Evolutionary conservation across 1,139 yeast species (phyloP), one percentile per base, ranked within the genome.

Genomic region (Debaryomyces fabryi): DNA sequence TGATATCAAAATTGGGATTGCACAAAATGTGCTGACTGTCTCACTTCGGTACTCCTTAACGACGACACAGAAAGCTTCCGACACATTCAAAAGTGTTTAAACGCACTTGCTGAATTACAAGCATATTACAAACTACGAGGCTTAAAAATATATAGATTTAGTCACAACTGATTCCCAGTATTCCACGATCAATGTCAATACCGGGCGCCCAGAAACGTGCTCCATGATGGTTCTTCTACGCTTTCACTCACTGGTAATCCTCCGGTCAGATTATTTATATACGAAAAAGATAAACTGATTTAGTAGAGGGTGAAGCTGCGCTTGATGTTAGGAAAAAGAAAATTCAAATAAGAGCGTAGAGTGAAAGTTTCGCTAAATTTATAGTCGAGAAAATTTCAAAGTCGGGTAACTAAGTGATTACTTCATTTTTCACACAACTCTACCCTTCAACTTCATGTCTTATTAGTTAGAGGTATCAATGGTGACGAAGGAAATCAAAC

Each of bases 201-300:
- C 65, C 81, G 68, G 81, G 81, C 79, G 81, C 81, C 81, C 81
- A 76, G 81, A 67, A 76, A 75, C 80, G 80, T 75, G 78, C 80
- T 70, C 76, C 77, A 55, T 52, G 53, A 54, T 52, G 72, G 71
- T 74, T 64, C 43, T 47, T 76, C 71, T 76, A 72, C 79, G 79
- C 80, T 62, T 71, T 18, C 48, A 54, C 56, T 55, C 71, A 64
- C 67, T 58, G 42, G 60, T 60, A 49, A 60, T 51, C 67, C 68
- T 56, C 54, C 63, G 45, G 52, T 55, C 55, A 55, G 49, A 45
- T 50, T 49, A 48, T 39, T 20, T 48, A 48, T 42, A 27, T 48
- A 42, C 33, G 48, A 52, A 52, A 48, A 52, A 48, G 49, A 56
- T 46, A 54, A 52, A 54, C 58, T 51, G 59, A 59, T 59, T 62